Conservation (phyloP, 2,329 filamentous ascomycete species). For the Paramyrothecium roridum region DNA sequence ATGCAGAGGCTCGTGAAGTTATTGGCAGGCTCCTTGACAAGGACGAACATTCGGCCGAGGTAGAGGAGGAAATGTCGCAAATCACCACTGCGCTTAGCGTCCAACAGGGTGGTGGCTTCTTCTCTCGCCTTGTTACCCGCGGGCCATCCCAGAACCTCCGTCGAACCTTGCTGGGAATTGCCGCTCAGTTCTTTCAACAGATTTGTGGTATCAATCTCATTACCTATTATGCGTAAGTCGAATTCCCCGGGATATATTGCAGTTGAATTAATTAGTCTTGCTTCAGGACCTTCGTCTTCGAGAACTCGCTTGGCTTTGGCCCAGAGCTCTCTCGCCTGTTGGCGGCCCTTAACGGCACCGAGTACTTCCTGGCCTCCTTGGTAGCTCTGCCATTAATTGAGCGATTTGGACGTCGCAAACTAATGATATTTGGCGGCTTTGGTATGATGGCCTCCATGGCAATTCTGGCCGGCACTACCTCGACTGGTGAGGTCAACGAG, state of each 20-base stretch:
- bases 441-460: conserved; percentile 66
- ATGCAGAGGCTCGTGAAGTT: conserved; percentile 18
- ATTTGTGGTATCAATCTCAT: conserved; percentile 28
- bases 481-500: conserved; percentile 23
- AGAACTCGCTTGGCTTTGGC: conserved; percentile 41
- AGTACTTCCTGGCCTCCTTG: conserved; percentile 36
- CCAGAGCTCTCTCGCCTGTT: conserved; percentile 48
- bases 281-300: conserved; percentile 20
- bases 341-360: conserved; percentile 49
- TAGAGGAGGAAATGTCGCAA: not conserved
- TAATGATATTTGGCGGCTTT: conserved; percentile 62
- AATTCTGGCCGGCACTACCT: conserved; percentile 36
- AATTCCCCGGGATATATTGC: no score
- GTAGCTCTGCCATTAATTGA: conserved; percentile 39
- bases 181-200: conserved; percentile 23
- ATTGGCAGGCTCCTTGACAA: conserved; percentile 13
- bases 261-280: no score
- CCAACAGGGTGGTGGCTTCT: conserved; percentile 18
- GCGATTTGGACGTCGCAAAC: conserved; percentile 53
- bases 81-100: conserved; percentile 17
- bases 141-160: conserved; percentile 36
- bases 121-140: conserved; percentile 35
- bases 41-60: not conserved
- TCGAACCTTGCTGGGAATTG: conserved; percentile 30
- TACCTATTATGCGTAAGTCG: conserved; percentile 27